phyloP scores from a whole-genome alignment of 169 alveolate species.

The Cryptosporidium andersoni region DNA sequence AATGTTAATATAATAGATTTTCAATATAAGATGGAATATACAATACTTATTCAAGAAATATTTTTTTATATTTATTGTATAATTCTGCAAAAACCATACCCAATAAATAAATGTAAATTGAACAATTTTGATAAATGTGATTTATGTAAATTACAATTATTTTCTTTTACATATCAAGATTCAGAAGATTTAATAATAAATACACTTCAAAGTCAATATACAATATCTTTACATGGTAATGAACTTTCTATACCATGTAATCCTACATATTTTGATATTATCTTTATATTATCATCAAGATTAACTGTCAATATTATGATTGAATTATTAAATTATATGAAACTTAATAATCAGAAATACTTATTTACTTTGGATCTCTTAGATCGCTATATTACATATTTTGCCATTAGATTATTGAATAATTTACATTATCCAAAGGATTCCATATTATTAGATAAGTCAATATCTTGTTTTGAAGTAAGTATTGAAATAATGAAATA shows the following conservation, averaged over 20 bases:
- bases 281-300: slow-evolving; percentile 9
- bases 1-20: slow-evolving; percentile 6
- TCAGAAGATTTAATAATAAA: neutral
- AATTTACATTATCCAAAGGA: no score
- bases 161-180: neutral
- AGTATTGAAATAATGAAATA: no score
- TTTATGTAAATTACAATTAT: neutral
- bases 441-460: no score
- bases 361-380: neutral
- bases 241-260: neutral
- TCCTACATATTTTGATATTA: neutral
- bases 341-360: neutral
- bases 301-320: slow-evolving; percentile 1
- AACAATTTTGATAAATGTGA: neutral
- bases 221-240: no score
- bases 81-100: slow-evolving; percentile 3
- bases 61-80: slow-evolving; percentile 22
- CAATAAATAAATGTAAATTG: slow-evolving; percentile 9
- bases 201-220: no score
- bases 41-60: neutral
- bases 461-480: no score
- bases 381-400: neutral
- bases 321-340: slow-evolving; percentile 9
- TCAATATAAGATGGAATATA: slow-evolving; percentile 14
- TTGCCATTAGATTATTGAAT: no score